phyloP scores from a whole-genome alignment of 495 filamentous ascomycete species.

The Aspergillus steynii region DNA sequence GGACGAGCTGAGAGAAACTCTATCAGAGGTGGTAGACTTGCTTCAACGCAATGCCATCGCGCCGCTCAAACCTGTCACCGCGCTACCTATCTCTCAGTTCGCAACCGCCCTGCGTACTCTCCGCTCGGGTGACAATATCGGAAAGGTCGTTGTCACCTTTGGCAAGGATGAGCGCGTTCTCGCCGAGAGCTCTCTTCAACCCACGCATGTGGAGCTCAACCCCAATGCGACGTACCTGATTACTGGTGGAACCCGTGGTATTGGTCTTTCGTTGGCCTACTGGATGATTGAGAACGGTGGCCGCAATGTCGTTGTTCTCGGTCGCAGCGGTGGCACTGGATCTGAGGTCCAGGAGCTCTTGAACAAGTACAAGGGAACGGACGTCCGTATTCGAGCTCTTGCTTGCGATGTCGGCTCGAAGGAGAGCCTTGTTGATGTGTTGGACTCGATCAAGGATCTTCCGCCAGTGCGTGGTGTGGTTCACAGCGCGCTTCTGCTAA shows the following conservation, averaged over 20 bases:
- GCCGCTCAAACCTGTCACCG: neutral
- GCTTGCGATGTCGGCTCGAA: neutral
- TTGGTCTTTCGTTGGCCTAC: neutral
- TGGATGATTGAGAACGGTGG: slow-evolving; percentile 2
- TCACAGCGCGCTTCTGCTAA: neutral
- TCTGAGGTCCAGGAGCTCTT: neutral
- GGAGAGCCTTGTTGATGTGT: neutral
- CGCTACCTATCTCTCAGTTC: neutral
- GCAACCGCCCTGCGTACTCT: neutral
- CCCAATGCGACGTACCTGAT: neutral
- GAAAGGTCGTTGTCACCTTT: neutral
- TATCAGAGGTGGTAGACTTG: neutral
- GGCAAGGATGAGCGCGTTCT: neutral
- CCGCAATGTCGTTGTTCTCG: neutral
- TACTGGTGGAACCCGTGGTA: neutral
- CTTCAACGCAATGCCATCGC: neutral
- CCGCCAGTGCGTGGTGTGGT: neutral
- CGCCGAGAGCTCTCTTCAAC: neutral
- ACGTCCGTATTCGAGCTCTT: neutral
- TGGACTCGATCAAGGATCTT: neutral
- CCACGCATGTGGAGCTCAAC: neutral
- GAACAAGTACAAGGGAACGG: neutral
- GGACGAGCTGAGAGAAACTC: neutral
- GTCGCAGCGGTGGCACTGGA: slow-evolving; percentile 1
- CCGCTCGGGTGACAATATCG: neutral